Conservation (phyloP, 2,329 filamentous ascomycete genomes). For the Calonectria hawksworthii region DNA sequence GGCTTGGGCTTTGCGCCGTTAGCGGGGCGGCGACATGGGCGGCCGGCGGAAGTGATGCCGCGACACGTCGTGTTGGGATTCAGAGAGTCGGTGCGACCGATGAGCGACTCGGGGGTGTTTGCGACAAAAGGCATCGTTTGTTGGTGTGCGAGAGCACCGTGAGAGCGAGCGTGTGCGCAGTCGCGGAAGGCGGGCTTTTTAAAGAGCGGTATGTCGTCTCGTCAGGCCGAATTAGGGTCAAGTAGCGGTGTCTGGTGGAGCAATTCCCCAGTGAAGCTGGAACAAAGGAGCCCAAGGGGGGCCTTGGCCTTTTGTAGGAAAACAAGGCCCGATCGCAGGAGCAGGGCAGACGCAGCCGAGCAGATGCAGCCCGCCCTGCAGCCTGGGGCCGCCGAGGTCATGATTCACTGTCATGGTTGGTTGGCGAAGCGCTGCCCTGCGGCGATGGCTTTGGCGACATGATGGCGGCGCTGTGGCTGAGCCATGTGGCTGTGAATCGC, state of each 20-base stretch:
- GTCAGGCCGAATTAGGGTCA: slow-evolving; percentile 8
- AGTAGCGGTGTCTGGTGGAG: slow-evolving; percentile 13
- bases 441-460: slow-evolving; percentile 1
- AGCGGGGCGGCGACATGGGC: slow-evolving; percentile 83
- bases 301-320: slow-evolving; percentile 11
- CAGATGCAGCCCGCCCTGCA: slow-evolving; percentile 25
- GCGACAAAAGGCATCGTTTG: slow-evolving; percentile 56
- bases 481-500: slow-evolving; percentile 37
- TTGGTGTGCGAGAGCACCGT: background rate
- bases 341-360: background rate
- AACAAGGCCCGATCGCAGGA: slow-evolving; percentile 29
- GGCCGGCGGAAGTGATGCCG: slow-evolving; percentile 86
- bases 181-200: background rate
- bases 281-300: slow-evolving; percentile 1
- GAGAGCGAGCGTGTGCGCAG: background rate
- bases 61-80: slow-evolving; percentile 88
- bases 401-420: slow-evolving; percentile 42
- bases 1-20: slow-evolving; percentile 50
- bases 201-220: slow-evolving; percentile 4
- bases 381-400: slow-evolving; percentile 22
- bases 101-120: slow-evolving; percentile 82
- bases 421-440: slow-evolving; percentile 33
- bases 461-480: slow-evolving; percentile 14
- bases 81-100: slow-evolving; percentile 86
- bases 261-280: background rate